These are phyloP conservation scores for Hypoxylon sp. DNA, from an alignment of 2,329 filamentous ascomycete species.

Conservation along the genomic window DNA sequence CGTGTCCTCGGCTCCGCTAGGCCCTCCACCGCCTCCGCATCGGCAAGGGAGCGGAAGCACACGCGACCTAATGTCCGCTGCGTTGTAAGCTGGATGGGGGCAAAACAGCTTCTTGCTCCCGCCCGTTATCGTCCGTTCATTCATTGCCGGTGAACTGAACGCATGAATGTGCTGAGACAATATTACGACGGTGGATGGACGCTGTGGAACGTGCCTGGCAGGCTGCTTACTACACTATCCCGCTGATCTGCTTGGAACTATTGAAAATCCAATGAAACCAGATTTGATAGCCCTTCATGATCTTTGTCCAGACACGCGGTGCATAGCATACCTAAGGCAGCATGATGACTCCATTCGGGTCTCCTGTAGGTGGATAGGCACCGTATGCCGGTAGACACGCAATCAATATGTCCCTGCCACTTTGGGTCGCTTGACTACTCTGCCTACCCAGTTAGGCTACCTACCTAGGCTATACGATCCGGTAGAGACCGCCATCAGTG, in stretches of 20 bases:
- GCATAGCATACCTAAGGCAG: constrained; percentile 8
- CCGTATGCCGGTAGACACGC: constrained; percentile 23
- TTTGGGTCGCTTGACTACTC: constrained; percentile 11
- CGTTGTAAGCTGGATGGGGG: constrained; percentile 26
- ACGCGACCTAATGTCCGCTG: constrained; percentile 35
- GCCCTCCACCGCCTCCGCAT: constrained; percentile 40
- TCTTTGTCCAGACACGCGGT: constrained; percentile 27
- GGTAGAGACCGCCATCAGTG: constrained; percentile 4
- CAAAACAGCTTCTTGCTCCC: constrained; percentile 3
- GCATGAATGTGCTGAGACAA: constrained; percentile 35
- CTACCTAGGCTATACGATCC: constrained; percentile 11
- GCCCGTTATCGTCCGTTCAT: constrained; percentile 28
- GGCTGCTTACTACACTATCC: constrained; percentile 33
- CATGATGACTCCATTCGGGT: constrained; percentile 9
- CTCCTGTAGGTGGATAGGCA: constrained; percentile 13
- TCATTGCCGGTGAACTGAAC: constrained; percentile 27
- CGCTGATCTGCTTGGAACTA: constrained; percentile 5
- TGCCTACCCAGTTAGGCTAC: constrained; percentile 12
- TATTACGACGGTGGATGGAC: constrained; percentile 38
- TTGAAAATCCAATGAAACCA: constrained; percentile 28
- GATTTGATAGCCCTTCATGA: constrained; percentile 17
- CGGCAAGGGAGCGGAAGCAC: constrained; percentile 33
- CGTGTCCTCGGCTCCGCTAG: constrained; percentile 39
- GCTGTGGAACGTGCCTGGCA: constrained; percentile 35
- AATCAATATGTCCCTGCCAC: constrained; percentile 30